phyloP scores from a whole-genome alignment of 306 rosid genomes.

The Chamaecrista fasciculata region DNA sequence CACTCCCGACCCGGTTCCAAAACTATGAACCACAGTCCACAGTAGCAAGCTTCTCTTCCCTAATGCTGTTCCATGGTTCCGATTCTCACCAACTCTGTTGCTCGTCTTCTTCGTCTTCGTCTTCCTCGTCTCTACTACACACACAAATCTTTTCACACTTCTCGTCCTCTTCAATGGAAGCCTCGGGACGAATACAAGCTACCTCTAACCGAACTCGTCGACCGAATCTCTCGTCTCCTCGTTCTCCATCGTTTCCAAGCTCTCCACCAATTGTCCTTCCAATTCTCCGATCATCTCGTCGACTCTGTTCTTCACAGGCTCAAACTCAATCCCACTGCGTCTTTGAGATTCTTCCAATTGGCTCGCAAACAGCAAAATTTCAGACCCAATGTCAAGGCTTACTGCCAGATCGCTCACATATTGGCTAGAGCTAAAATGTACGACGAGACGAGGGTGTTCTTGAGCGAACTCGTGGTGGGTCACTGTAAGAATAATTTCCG shows the following conservation, averaged over 20 bases:
- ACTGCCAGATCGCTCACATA: slow-evolving; percentile 64
- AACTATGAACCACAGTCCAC: too few relatives aligned
- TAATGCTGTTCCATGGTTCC: neutral
- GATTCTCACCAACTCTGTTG: slow-evolving; percentile 14
- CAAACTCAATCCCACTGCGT: slow-evolving; percentile 56
- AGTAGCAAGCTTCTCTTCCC: neutral
- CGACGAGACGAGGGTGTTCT: slow-evolving; percentile 46
- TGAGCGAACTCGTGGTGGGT: slow-evolving; percentile 39
- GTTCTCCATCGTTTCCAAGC: slow-evolving; percentile 60
- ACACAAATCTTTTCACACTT: slow-evolving; percentile 38
- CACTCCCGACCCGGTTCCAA: too few relatives aligned
- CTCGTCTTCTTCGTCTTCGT: slow-evolving; percentile 13
- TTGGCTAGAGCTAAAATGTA: slow-evolving; percentile 64
- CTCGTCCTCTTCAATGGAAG: slow-evolving; percentile 59
- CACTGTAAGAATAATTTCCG: slow-evolving; percentile 50
- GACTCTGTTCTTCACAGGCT: slow-evolving; percentile 70
- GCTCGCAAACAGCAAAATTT: slow-evolving; percentile 50
- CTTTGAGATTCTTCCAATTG: slow-evolving; percentile 58
- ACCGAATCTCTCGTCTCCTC: slow-evolving; percentile 69
- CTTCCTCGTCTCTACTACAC: slow-evolving; percentile 14
- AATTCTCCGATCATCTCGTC: slow-evolving; percentile 62
- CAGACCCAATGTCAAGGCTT: slow-evolving; percentile 58
- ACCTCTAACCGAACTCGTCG: slow-evolving; percentile 40
- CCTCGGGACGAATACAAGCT: slow-evolving; percentile 57
- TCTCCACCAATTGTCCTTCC: slow-evolving; percentile 45